These are phyloP conservation scores for Kentomonas sorsogonicus DNA, from an alignment of 208 protist species.

Conservation along the genomic window DNA sequence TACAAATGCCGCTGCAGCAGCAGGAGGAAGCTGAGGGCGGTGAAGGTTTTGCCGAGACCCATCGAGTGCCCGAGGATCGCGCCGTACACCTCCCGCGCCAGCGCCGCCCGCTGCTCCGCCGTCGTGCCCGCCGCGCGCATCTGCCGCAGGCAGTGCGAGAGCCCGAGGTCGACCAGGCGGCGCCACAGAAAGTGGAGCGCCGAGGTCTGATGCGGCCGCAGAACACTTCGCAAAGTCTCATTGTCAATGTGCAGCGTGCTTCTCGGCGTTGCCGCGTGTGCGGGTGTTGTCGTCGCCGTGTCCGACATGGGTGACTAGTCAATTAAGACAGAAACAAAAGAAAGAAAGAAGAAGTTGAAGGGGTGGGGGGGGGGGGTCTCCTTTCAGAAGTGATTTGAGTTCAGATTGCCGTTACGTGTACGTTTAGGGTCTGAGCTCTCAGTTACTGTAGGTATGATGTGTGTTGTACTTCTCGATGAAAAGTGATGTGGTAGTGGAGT, in stretches of 20 bases:
- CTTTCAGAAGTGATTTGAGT: background rate
- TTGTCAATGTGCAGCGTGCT: background rate
- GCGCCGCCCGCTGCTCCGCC: constrained; percentile 33
- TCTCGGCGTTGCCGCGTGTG: background rate
- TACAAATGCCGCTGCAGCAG: constrained; percentile 55
- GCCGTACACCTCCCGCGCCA: constrained; percentile 61
- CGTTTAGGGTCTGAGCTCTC: no score
- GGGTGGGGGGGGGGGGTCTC: no score
- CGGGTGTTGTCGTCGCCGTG: background rate
- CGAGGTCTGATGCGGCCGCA: constrained; percentile 63
- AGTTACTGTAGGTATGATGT: no score
- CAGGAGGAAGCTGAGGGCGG: constrained; percentile 57
- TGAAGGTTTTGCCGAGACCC: constrained; percentile 87
- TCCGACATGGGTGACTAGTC: background rate
- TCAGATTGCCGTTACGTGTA: background rate
- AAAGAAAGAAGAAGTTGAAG: constrained; percentile 2
- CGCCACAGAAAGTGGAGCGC: constrained; percentile 76
- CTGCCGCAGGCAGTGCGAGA: no score
- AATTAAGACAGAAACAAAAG: constrained; percentile 1
- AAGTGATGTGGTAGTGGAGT: background rate
- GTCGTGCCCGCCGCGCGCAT: no score
- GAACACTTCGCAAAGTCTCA: constrained; percentile 21
- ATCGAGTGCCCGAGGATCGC: constrained; percentile 85
- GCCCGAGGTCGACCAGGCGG: constrained; percentile 60
- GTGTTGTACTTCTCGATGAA: no score